Evolutionary conservation across 345 rosid genomes (phyloP), one percentile per base, ranked within the genome.

Genomic region (Syzygium grande): DNA sequence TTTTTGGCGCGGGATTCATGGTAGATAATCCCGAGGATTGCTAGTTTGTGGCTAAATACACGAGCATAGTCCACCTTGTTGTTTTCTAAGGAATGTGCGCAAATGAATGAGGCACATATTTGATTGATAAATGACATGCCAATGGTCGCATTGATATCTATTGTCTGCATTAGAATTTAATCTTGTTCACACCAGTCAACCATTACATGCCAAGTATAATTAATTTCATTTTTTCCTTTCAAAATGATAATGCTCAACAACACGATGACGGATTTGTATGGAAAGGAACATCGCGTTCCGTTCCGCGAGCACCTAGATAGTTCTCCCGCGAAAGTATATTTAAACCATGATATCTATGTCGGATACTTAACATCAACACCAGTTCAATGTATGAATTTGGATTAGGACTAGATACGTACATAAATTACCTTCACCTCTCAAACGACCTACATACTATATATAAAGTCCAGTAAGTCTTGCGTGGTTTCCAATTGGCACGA

Each of bases 141-240:
- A 38, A 13, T 25, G 23, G 1, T 22, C 83, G 14, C 25, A 38
- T 73, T 19, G 5, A 10, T 38, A 73, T 73, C 11, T 38, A 10
- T 73, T 49, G 10, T 38, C 41, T 23, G 11, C 21, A 38, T 73
- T 38, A 38, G 14, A 38, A 73, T 19, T 38, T 41, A 73, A 9
- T 38, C 83, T 9, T 13, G 0, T 73, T 73, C 4, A 19, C 7
- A 73, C 14, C 1, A 2, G 49, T 73, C 49, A 73, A 73, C 11
- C 13, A 9, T 19, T 8, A 0, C 25, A 19, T 34, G 7, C 0
- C 8, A 1, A 38, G 8, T 10, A 19, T 11, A 38, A 38, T 34
- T 38, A 38, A 73, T 38, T 38, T 73, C 1, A 7, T 55, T 10
- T 38, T 73, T 38, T 5, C 83, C 49, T 73, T 11, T 7, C 25